Evolutionary conservation across 208 protist species (phyloP).

Genomic region (Leishmania arabica): DNA sequence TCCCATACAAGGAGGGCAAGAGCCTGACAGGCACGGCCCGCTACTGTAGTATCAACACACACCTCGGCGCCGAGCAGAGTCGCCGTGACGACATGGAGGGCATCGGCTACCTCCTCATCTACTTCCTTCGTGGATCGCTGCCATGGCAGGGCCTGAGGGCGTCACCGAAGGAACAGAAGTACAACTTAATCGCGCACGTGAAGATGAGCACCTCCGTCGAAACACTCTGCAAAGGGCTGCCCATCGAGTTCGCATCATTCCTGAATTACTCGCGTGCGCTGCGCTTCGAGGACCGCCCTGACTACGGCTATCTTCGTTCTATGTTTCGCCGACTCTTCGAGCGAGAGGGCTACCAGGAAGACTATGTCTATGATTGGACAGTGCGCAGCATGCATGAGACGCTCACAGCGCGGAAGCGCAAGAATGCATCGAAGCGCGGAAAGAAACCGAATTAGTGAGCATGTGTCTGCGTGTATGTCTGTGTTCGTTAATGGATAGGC

Average conservation of each 20-base stretch:
- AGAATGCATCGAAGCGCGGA: not conserved
- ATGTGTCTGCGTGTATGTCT: not conserved
- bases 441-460: constrained; percentile 13
- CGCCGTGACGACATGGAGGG: constrained; percentile 98
- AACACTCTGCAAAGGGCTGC: constrained; percentile 93
- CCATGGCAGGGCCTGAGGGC: constrained; percentile 98
- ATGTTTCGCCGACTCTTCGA: constrained; percentile 98
- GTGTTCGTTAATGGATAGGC: not conserved
- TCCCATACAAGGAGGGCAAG: constrained; percentile 99
- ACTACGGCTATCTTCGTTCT: constrained; percentile 98
- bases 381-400: constrained; percentile 26
- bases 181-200: constrained; percentile 97
- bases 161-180: constrained; percentile 98
- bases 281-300: constrained; percentile 98
- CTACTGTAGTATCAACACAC: constrained; percentile 99
- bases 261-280: constrained; percentile 97
- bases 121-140: constrained; percentile 98
- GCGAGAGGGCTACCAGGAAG: constrained; percentile 96
- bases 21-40: constrained; percentile 99
- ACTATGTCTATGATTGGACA: constrained; percentile 98
- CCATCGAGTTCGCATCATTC: constrained; percentile 97
- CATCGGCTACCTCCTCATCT: constrained; percentile 99
- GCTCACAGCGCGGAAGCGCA: constrained; percentile 8
- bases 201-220: constrained; percentile 97
- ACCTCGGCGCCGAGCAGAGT: constrained; percentile 98